Evolutionary conservation across 1,139 yeast genomes (phyloP), one percentile per base, ranked within the genome.

Genomic region (Martiniozyma asiatica): DNA sequence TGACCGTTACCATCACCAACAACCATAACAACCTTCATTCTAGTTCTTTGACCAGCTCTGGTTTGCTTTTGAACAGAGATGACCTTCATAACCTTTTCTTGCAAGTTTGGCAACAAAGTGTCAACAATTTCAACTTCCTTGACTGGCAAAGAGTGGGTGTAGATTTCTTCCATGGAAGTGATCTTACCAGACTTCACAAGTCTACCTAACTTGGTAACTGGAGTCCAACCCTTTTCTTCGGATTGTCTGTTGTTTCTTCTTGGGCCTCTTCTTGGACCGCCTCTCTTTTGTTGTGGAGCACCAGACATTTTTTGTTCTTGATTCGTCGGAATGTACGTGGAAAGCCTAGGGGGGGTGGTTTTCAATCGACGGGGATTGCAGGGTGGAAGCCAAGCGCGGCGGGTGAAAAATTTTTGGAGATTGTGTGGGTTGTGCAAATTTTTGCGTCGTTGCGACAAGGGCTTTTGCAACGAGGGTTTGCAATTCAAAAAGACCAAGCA

Each of bases 11-110:
- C 71, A 74, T 92, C 98, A 76, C 99, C 99, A 64, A 89, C 85
- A 61, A 89, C 87, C 63, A 92, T 97, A 61, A 89, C 94, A 65
- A 97, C 98, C 92, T 92, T 92, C 81, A 89, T 87, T 77, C 99
- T 85, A 70, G 98, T 89, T 78, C 99, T 89, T 78, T 89, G 99
- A 85, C 99, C 99, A 58, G 99, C 99, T 73, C 95, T 79, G 76
- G 99, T 89, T 73, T 89, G 99, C 79, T 89, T 89, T 73, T 89
- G 99, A 55, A 89, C 98, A 52, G 99, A 94, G 76, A 92, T 80
- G 72, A 89, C 89, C 84, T 85, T 85, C 98, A 89, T 89, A 60
- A 92, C 97, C 70, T 89, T 95, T 63, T 89, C 99, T 71, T 80
- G 78, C 63, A 89, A 79, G 59, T 72, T 79, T 61, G 98, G 98